Evolutionary conservation across 495 filamentous ascomycete species (phyloP).

Genomic region (Usnea hakonensis): DNA sequence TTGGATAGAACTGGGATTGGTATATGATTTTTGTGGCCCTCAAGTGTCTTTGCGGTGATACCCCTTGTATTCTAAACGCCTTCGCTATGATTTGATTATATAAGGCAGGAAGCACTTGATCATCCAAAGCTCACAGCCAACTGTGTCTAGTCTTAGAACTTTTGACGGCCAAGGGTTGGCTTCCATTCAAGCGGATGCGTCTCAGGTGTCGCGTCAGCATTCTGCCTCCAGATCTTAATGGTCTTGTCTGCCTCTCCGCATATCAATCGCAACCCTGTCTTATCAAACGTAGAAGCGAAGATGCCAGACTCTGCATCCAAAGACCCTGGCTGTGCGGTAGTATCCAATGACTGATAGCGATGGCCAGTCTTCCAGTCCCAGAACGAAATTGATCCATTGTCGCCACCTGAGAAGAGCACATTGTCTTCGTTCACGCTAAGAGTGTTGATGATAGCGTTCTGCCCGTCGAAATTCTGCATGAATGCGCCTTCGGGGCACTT

Average conservation of each 20-base stretch:
- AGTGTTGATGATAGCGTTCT: conserved; percentile 93
- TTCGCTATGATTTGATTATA: not conserved
- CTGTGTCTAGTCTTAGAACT: conserved; percentile 40
- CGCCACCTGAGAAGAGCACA: conserved; percentile 88
- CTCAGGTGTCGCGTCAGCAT: conserved; percentile 82
- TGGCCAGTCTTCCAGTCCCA: conserved; percentile 99
- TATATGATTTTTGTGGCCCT: not conserved
- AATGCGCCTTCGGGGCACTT: conserved; percentile 97
- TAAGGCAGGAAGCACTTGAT: not conserved
- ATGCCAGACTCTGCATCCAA: conserved; percentile 91
- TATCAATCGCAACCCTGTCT: conserved; percentile 80
- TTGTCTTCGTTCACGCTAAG: conserved; percentile 91
- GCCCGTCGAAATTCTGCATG: conserved; percentile 99
- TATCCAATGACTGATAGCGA: conserved; percentile 78
- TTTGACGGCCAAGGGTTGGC: conserved; percentile 67
- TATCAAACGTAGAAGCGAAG: conserved; percentile 87
- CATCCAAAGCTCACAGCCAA: not conserved
- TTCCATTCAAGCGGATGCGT: conserved; percentile 92
- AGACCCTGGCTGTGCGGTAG: conserved; percentile 86
- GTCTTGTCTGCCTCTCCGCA: conserved; percentile 97
- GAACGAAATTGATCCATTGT: conserved; percentile 94
- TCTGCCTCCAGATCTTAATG: conserved; percentile 91
- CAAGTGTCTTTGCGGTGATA: not conserved
- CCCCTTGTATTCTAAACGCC: conserved; percentile 6
- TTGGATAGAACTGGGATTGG: conserved; percentile 30